phyloP scores from a whole-genome alignment of 179 eudicot genomes.

The Spinacia oleracea region DNA sequence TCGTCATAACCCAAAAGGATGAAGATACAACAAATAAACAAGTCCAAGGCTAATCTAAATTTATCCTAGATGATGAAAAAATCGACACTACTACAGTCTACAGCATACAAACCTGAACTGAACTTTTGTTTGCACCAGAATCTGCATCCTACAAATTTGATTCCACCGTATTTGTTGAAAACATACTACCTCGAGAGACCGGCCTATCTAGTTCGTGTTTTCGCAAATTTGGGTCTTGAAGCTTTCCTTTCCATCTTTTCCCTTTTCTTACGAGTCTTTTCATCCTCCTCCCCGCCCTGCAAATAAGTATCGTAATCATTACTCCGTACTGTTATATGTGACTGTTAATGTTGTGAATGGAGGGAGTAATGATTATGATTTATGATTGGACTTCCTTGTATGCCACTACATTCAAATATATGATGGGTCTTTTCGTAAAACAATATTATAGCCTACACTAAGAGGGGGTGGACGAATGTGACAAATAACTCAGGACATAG shows the following conservation, averaged over 20 bases:
- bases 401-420: too few relatives aligned
- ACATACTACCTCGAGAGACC: constrained; percentile 7
- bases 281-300: constrained; percentile 78
- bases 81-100: too few relatives aligned
- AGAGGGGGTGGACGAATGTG: too few relatives aligned
- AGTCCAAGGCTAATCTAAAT: neutral
- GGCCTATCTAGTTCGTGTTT: constrained; percentile 55
- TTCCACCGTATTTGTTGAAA: neutral
- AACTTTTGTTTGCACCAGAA: constrained; percentile 15
- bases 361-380: too few relatives aligned
- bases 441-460: too few relatives aligned
- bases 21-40: constrained; percentile 2
- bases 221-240: constrained; percentile 62
- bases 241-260: constrained; percentile 90
- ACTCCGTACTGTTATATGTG: too few relatives aligned
- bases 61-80: neutral
- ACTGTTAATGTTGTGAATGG: too few relatives aligned
- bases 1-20: neutral
- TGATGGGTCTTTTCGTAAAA: too few relatives aligned
- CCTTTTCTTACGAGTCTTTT: constrained; percentile 80
- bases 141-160: neutral
- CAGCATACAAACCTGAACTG: constrained; percentile 9
- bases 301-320: too few relatives aligned
- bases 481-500: neutral
- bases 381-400: too few relatives aligned